These are phyloP conservation scores for Sedum album DNA, from an alignment of 164 flowering plant species.

Conservation along the genomic window DNA sequence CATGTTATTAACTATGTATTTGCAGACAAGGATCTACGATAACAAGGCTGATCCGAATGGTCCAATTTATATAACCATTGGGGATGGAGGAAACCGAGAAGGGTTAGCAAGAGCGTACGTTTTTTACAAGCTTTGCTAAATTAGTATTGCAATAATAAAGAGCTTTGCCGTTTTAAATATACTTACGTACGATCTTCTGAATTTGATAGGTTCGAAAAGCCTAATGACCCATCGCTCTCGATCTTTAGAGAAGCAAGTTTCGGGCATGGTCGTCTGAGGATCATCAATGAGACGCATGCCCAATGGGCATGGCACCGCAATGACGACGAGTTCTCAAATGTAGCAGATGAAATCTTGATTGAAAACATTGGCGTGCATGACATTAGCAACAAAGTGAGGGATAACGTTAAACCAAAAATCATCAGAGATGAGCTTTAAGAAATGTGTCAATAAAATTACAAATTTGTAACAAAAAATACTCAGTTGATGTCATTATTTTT, in stretches of 20 bases:
- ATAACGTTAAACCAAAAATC: neutral
- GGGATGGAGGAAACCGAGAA: slow-evolving; percentile 92
- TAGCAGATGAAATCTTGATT: slow-evolving; percentile 54
- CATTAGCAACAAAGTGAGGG: neutral
- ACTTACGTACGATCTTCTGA: neutral
- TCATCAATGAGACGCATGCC: slow-evolving; percentile 52
- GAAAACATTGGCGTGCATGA: slow-evolving; percentile 23
- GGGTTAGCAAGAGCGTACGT: slow-evolving; percentile 67
- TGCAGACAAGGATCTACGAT: slow-evolving; percentile 62
- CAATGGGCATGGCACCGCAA: slow-evolving; percentile 93
- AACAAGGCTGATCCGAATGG: slow-evolving; percentile 52
- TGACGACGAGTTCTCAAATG: slow-evolving; percentile 37
- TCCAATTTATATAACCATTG: slow-evolving; percentile 66
- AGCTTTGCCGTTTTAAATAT: neutral
- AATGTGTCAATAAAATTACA: neutral
- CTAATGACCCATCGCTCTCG: slow-evolving; percentile 39
- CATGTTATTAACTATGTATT: neutral
- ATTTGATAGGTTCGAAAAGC: slow-evolving; percentile 37
- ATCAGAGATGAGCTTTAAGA: neutral
- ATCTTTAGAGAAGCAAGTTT: slow-evolving; percentile 67
- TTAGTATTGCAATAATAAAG: neutral
- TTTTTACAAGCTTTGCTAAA: neutral
- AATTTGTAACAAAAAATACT: no score
- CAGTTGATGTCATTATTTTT: no score
- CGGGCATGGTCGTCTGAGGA: slow-evolving; percentile 69